Base-by-base conservation (phyloP, 139 green algal genomes). In the Micractinium sp. region DNA sequence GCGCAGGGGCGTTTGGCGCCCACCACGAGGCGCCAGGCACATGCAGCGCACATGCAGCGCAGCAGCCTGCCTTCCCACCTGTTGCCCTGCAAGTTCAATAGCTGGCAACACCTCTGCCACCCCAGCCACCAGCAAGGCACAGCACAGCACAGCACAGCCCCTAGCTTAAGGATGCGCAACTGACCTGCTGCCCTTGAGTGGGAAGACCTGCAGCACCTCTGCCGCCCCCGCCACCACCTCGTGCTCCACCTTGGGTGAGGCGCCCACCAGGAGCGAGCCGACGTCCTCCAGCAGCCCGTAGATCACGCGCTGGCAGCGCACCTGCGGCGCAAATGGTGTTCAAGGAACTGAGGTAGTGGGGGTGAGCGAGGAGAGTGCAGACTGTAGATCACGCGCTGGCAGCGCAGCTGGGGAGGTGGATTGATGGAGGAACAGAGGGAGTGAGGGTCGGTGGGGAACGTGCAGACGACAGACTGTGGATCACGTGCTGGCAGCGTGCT, bases 281-380 rank as follows among this genome's bases (percentile, higher is more conserved):
- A 95, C 90, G 29, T 96, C 92, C 60, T 97, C 95, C 85, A 98
- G 88, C 67, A 99, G 86, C 69, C 94, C 86, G 89, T 99, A 99
- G 82, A 99, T 97, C 66, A 99, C 92, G 31, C 90, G 87, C 63
- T 97, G 94, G 35, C 87, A 90, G 33, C 86, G 83, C 15, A 87
- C 41, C 47, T 85, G 47, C 47, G 39, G n/a, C n/a, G n/a, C n/a
- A n/a, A n/a, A n/a, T n/a, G n/a, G n/a, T n/a, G n/a, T n/a, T n/a
- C n/a, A n/a, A n/a, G n/a, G n/a, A n/a, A n/a, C n/a, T n/a, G n/a
- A n/a, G n/a, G n/a, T n/a, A n/a, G n/a, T 53, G 35, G 16, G 47
- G 47, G 47, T 16, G 63, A 31, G 20, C 20, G 63, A 16, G 60
- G 60, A 71, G 63, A 71, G 63, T 5, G 63, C 63, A 98, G 89